Conservation (phyloP, 768 basidiomycete species). For the Megacollybia marginata region DNA sequence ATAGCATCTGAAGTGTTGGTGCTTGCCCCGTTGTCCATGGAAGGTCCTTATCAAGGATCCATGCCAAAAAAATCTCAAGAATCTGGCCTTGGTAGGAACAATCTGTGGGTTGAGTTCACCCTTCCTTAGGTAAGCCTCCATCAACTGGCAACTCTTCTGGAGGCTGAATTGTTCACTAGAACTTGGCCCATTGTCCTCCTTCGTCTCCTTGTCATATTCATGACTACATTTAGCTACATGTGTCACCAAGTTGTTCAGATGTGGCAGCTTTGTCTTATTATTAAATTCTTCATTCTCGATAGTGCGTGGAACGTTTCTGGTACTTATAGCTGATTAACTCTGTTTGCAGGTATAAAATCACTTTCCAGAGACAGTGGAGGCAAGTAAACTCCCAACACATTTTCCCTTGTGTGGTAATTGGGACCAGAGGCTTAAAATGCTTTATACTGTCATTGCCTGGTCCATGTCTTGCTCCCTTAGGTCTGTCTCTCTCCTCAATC, state of each 20-base stretch:
- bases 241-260: slow-evolving; percentile 7
- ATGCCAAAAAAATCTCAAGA: slow-evolving; percentile 11
- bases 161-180: not conserved
- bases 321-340: slow-evolving; percentile 1
- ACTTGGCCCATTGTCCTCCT: not conserved
- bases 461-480: slow-evolving; percentile 1
- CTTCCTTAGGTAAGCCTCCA: slow-evolving; percentile 10
- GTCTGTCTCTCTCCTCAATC: not conserved
- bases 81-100: slow-evolving; percentile 8
- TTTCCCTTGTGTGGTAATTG: not conserved
- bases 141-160: slow-evolving; percentile 7
- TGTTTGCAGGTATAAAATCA: not conserved
- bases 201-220: not conserved
- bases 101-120: slow-evolving; percentile 11
- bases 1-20: slow-evolving; percentile 8
- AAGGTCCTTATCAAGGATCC: slow-evolving; percentile 13
- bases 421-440: not conserved
- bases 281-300: slow-evolving; percentile 4
- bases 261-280: slow-evolving; percentile 5
- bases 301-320: slow-evolving; percentile 1
- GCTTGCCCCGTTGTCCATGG: slow-evolving; percentile 7
- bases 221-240: slow-evolving; percentile 1
- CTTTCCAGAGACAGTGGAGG: slow-evolving; percentile 4
- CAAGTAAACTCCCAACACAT: slow-evolving; percentile 7
- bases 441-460: not conserved